These are phyloP conservation scores for Phytophthora multivora DNA, from an alignment of 352 stramenopile species.

Conservation along the genomic window DNA sequence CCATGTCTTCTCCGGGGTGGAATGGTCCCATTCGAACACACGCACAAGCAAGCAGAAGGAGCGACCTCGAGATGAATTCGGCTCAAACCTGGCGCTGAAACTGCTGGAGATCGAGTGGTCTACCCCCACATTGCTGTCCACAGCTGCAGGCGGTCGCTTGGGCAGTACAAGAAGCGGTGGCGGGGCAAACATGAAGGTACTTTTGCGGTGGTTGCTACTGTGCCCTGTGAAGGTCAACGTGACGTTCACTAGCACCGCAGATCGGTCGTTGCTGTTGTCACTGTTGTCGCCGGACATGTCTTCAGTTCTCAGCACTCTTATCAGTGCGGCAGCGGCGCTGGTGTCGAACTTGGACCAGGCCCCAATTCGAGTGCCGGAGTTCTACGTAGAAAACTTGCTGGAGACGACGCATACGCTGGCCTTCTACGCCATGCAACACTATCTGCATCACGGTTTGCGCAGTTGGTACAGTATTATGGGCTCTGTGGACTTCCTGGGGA, in stretches of 20 bases:
- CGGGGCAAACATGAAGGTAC: conserved; percentile 71
- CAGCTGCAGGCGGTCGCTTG: conserved; percentile 28
- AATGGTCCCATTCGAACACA: conserved; percentile 52
- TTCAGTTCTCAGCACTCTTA: conserved; percentile 75
- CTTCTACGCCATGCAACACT: conserved; percentile 90
- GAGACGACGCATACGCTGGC: conserved; percentile 85
- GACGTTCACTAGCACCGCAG: conserved; percentile 86
- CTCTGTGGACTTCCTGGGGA: conserved; percentile 90
- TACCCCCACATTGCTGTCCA: conserved; percentile 48
- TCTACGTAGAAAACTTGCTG: conserved; percentile 89
- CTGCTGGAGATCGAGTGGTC: conserved; percentile 67
- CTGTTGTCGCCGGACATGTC: conserved; percentile 84
- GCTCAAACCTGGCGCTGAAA: conserved; percentile 57
- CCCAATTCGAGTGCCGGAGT: conserved; percentile 88
- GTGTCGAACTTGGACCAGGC: conserved; percentile 89
- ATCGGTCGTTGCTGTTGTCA: conserved; percentile 82
- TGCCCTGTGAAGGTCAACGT: conserved; percentile 89
- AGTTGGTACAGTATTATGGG: conserved; percentile 91
- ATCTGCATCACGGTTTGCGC: conserved; percentile 79
- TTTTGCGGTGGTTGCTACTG: conserved; percentile 79
- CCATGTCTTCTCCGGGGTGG: conserved; percentile 74
- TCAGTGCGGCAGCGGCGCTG: conserved; percentile 77
- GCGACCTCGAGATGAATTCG: conserved; percentile 26
- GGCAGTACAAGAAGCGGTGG: conserved; percentile 37
- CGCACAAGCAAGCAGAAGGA: conserved; percentile 32